Evolutionary conservation across 306 rosid species (phyloP).

Genomic region (Psophocarpus tetragonolobus): DNA sequence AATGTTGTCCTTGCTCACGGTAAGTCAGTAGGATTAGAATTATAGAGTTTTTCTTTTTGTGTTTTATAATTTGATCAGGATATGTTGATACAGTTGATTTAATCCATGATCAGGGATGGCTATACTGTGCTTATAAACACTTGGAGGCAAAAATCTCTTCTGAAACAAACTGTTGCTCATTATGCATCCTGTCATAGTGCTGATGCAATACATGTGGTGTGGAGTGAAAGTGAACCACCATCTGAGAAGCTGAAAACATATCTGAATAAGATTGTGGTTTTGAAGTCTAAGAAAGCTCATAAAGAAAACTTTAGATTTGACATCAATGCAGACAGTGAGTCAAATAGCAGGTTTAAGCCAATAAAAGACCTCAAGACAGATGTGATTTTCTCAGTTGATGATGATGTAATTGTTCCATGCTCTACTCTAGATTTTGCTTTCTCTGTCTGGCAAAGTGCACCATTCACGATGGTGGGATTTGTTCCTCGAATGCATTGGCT

Average conservation of each 20-base stretch:
- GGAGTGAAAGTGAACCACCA: conserved; percentile 52
- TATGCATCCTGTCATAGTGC: conserved; percentile 49
- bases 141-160: conserved; percentile 55
- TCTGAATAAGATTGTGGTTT: conserved; percentile 44
- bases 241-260: conserved; percentile 39
- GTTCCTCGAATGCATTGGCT: conserved; percentile 66
- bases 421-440: conserved; percentile 54
- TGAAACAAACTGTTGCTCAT: conserved; percentile 50
- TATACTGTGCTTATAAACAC: conserved; percentile 60
- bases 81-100: conserved; percentile 6
- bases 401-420: conserved; percentile 61
- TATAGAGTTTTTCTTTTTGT: background rate
- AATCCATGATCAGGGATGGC: conserved; percentile 44
- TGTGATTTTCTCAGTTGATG: conserved; percentile 60
- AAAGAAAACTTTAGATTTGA: conserved; percentile 44
- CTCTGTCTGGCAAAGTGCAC: conserved; percentile 59
- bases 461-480: conserved; percentile 61
- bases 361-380: conserved; percentile 39
- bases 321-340: conserved; percentile 36
- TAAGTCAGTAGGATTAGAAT: background rate
- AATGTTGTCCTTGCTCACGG: background rate
- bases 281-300: conserved; percentile 34
- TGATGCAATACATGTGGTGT: conserved; percentile 46
- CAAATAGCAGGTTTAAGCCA: conserved; percentile 50
- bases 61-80: background rate